Conservation (phyloP, 805 yeast genomes). For the Pichia kluyveri region DNA sequence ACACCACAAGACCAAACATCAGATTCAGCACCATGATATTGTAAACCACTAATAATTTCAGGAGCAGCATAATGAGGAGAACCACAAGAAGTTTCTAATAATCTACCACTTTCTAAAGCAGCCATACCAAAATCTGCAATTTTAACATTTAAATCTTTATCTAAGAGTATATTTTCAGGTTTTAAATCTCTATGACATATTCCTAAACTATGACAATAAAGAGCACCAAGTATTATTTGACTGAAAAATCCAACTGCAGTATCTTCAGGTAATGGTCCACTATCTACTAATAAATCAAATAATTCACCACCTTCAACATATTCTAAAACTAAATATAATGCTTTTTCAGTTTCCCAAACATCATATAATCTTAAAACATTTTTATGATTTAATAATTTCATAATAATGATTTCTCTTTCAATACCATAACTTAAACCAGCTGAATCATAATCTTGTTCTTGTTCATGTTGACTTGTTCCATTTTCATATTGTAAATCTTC, state of each 20-base stretch:
- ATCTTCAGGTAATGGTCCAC: constrained; percentile 78
- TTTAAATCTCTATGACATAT: constrained; percentile 74
- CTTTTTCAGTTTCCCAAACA: constrained; percentile 82
- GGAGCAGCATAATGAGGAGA: constrained; percentile 99
- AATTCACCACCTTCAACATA: constrained; percentile 97
- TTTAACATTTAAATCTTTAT: constrained; percentile 79
- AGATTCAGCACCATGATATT: constrained; percentile 92
- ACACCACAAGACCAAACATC: constrained; percentile 99
- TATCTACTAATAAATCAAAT: constrained; percentile 82
- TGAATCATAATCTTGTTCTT: constrained; percentile 34
- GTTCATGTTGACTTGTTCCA: constrained; percentile 28
- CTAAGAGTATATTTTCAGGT: constrained; percentile 72
- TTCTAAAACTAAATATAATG: constrained; percentile 79
- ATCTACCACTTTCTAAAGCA: constrained; percentile 71
- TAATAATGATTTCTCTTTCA: constrained; percentile 76
- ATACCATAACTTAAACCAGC: constrained; percentile 73
- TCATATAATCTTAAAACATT: constrained; percentile 73
- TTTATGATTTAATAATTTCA: constrained; percentile 72
- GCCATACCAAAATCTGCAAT: constrained; percentile 99
- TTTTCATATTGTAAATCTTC: constrained; percentile 24
- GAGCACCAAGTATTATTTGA: constrained; percentile 58
- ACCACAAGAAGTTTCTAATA: constrained; percentile 93
- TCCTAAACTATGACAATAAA: constrained; percentile 57
- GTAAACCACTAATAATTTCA: constrained; percentile 91
- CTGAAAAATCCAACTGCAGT: constrained; percentile 87